These are phyloP conservation scores for Ganoderma multipileum DNA, from an alignment of 1,284 basidiomycete genomes.

Conservation along the genomic window DNA sequence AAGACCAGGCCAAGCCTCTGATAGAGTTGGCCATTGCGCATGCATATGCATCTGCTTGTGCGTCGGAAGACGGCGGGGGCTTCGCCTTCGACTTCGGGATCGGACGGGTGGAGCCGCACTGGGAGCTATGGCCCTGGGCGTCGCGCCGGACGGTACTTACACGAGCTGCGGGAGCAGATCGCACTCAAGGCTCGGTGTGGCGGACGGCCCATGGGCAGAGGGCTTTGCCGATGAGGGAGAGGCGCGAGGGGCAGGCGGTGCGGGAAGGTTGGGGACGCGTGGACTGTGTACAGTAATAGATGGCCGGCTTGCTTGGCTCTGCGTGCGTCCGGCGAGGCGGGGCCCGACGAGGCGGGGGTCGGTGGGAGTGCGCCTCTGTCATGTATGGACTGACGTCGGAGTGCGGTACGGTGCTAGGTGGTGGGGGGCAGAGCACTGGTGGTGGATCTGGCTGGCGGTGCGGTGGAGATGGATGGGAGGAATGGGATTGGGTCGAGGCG, in stretches of 20 bases:
- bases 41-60: neutral
- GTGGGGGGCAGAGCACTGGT: neutral
- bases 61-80: neutral
- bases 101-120: slow-evolving; percentile 1
- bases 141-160: neutral
- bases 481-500: neutral
- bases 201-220: slow-evolving; percentile 1
- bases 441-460: neutral
- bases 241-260: slow-evolving; percentile 2
- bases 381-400: neutral
- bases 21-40: neutral
- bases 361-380: neutral
- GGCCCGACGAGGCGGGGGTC: neutral
- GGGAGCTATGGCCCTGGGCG: neutral
- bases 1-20: neutral
- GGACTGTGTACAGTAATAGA: slow-evolving; percentile 1
- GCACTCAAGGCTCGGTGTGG: neutral
- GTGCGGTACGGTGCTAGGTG: neutral
- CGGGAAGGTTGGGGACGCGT: slow-evolving; percentile 4
- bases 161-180: neutral
- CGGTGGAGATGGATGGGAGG: slow-evolving; percentile 3
- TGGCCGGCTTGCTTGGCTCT: neutral
- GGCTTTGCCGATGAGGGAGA: neutral
- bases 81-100: neutral
- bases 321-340: neutral